A percentile compares a stretch with the other conserved stretches of the same genome.
phyloP scores from a whole-genome alignment of 305 asterid genomes.

The Striga hermonthica region DNA sequence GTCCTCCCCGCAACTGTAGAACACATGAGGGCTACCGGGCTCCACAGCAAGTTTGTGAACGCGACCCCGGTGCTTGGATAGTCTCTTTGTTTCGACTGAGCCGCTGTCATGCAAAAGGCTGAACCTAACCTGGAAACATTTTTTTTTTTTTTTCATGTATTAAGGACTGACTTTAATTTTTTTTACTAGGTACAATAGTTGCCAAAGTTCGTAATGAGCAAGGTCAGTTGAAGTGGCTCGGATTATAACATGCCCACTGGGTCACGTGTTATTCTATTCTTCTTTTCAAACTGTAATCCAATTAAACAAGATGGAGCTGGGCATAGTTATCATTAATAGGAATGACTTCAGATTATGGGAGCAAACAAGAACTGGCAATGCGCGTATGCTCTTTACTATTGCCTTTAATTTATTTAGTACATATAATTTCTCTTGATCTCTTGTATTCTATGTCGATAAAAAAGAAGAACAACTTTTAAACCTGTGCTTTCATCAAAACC shows the following conservation, averaged over 20 bases:
- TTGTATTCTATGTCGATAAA: no score
- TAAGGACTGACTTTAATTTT: neutral
- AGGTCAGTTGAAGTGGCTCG: neutral
- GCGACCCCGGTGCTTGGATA: constrained; percentile 78
- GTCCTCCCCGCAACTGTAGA: constrained; percentile 89
- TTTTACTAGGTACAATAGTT: neutral
- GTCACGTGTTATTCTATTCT: neutral
- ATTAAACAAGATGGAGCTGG: neutral
- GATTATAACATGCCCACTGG: neutral
- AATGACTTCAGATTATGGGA: neutral
- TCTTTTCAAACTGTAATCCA: neutral
- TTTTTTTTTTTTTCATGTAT: constrained; percentile 12
- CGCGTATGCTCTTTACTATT: no score
- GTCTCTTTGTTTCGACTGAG: constrained; percentile 58
- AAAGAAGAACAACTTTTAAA: no score
- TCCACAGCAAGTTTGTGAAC: constrained; percentile 86
- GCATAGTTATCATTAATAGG: neutral
- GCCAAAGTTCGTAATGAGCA: neutral
- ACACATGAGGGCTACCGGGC: constrained; percentile 78
- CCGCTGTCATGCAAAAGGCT: constrained; percentile 64
- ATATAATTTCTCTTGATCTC: no score
- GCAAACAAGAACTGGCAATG: neutral
- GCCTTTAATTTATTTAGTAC: no score
- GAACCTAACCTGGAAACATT: constrained; percentile 62
- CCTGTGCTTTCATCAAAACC: no score